Evolutionary conservation across 2,329 filamentous ascomycete species (phyloP).

Genomic region (Scedosporium boydii): DNA sequence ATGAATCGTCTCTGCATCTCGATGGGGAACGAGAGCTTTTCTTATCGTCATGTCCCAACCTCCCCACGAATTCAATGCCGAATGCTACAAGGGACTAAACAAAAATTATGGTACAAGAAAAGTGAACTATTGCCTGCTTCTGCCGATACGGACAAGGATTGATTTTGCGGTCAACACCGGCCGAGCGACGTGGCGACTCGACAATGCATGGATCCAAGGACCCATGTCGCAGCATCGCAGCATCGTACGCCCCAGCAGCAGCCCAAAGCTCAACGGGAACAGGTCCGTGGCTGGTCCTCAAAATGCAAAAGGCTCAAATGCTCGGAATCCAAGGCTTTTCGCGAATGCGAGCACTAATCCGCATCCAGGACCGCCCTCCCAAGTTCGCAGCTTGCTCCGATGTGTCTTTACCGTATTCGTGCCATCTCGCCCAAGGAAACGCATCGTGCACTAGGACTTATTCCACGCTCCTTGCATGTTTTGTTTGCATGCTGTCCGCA

Average conservation of each 20-base stretch:
- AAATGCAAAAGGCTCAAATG: not conserved
- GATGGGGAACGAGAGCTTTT: too few species aligned
- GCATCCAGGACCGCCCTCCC: not conserved
- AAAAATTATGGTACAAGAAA: not conserved
- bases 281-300: too few species aligned
- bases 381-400: not conserved
- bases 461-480: constrained; percentile 6
- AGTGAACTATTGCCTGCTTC: not conserved
- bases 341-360: not conserved
- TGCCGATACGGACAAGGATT: constrained; percentile 7
- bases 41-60: too few species aligned
- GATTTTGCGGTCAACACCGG: constrained; percentile 1
- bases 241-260: not conserved
- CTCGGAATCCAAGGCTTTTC: too few species aligned
- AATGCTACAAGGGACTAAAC: not conserved
- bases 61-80: not conserved
- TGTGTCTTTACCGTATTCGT: not conserved
- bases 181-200: constrained; percentile 3
- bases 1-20: too few species aligned
- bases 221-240: not conserved
- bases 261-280: too few species aligned
- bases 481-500: not conserved
- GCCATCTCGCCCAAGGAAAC: too few species aligned
- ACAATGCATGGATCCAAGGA: not conserved
- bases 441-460: too few species aligned